Base-by-base conservation (phyloP, 257 asterid genomes). In the Ocimum tenuiflorum region DNA sequence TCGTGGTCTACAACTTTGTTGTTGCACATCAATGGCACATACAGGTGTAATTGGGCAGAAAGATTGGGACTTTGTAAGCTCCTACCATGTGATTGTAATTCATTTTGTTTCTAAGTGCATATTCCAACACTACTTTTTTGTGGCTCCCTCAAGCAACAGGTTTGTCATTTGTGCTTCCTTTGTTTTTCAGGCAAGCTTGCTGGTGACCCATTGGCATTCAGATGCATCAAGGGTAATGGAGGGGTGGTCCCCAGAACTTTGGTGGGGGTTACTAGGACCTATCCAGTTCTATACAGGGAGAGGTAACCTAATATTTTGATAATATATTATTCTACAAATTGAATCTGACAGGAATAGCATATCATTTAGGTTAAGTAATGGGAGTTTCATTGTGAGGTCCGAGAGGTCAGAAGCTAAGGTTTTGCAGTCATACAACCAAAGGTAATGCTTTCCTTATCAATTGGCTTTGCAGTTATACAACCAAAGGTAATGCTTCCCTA, bases 21-120 rank as follows among this genome's bases (percentile, higher is more conserved):
- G 35, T 73, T 94, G 82, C 91, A 90, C 79, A 81, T 85, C 13
- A 94, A 94, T 61, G 99, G 99, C 76, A 88, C 92, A 1, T 88
- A 90, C 77, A 85, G 96, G 77, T 91, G 95, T 79, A 94, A 94
- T 67, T 94, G 99, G 99, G 95, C 96, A 66, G 95, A 91, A 74
- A 88, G 86, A 56, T 68, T 94, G 78, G 99, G 99, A 54, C 82
- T 90, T 61, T 80, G 99, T 94, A 85, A 84, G 97, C 63, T 72
- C 51, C 54, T 68, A 13, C 38, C 64, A 56, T 35, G 19, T 70
- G 66, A 27, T 62, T 61, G 33, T 49, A 50, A 52, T 73, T 23
- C 71, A 9, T 24, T 58, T 11, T 52, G 53, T 56, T 63, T 43
- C 20, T 27, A 14, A 11, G 48, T 19, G 29, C 53, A 31, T 36